These are phyloP conservation scores for Hericium erinaceus DNA, from an alignment of 768 basidiomycete species.

Conservation along the genomic window DNA sequence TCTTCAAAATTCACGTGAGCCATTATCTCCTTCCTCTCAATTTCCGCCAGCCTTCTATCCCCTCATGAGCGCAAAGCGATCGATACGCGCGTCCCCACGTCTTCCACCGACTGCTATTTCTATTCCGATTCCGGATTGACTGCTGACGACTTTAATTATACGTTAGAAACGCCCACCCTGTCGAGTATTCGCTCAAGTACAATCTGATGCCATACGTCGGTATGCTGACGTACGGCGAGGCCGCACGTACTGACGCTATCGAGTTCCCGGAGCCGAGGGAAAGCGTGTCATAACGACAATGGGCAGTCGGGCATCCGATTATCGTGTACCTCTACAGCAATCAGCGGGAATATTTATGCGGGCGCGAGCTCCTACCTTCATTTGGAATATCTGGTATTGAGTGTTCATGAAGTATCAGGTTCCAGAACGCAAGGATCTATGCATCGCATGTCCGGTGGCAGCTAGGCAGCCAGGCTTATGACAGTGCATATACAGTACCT, in stretches of 20 bases:
- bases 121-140: background rate
- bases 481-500: too few species aligned
- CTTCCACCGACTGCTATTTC: background rate
- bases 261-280: constrained; percentile 22
- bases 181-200: constrained; percentile 71
- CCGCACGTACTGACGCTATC: constrained; percentile 33
- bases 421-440: too few species aligned
- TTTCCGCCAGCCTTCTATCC: background rate
- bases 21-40: background rate
- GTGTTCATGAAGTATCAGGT: too few species aligned
- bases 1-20: constrained; percentile 69
- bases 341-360: too few species aligned
- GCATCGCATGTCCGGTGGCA: too few species aligned
- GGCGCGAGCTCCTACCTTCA: too few species aligned
- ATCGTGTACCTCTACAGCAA: too few species aligned
- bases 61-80: background rate
- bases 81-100: background rate
- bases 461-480: too few species aligned
- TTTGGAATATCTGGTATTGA: too few species aligned
- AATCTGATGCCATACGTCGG: constrained; percentile 91
- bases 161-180: constrained; percentile 50
- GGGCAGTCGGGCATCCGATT: too few species aligned
- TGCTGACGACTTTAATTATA: constrained; percentile 11
- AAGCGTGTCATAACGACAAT: constrained; percentile 6
- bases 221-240: constrained; percentile 68